phyloP scores from a whole-genome alignment of 176 grass and related monocot genomes.

The Puya raimondii region DNA sequence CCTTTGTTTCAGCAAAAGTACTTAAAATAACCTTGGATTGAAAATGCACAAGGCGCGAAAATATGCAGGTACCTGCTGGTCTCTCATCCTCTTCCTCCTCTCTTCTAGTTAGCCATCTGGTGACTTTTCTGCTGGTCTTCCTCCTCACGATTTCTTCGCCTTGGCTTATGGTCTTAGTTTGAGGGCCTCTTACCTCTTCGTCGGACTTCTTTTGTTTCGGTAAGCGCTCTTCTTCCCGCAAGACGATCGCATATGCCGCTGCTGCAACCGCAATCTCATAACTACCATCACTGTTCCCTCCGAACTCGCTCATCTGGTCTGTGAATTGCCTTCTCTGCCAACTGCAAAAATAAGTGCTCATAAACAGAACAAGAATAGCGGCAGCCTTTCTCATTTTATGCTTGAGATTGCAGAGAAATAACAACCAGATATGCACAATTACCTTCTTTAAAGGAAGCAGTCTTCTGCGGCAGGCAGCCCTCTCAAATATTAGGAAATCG shows the following conservation, averaged over 20 bases:
- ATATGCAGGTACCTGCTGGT: background rate
- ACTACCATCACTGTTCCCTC: constrained; percentile 23
- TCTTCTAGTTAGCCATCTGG: constrained; percentile 59
- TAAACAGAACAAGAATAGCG: background rate
- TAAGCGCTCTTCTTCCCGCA: constrained; percentile 44
- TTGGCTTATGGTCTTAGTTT: constrained; percentile 1
- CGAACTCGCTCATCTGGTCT: constrained; percentile 29
- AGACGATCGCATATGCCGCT: constrained; percentile 49
- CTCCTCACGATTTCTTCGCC: constrained; percentile 42
- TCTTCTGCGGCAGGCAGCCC: constrained; percentile 16
- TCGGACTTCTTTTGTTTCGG: constrained; percentile 25
- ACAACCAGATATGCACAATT: background rate
- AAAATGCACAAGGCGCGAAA: too few species aligned
- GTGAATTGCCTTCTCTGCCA: constrained; percentile 17
- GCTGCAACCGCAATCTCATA: constrained; percentile 51
- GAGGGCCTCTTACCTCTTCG: background rate
- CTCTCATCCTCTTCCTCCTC: constrained; percentile 6
- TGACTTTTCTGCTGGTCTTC: constrained; percentile 40
- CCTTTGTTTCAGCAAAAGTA: too few species aligned
- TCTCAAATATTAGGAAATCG: constrained; percentile 32
- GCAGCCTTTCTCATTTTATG: too few species aligned
- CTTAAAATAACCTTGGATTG: too few species aligned
- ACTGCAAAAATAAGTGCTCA: background rate
- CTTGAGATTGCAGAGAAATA: background rate
- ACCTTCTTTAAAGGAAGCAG: constrained; percentile 24